A percentile compares a stretch with the other conserved stretches of the same genome.
These are phyloP conservation scores for Candida xiaguanensis DNA, from an alignment of 805 yeast species.

Conservation along the genomic window DNA sequence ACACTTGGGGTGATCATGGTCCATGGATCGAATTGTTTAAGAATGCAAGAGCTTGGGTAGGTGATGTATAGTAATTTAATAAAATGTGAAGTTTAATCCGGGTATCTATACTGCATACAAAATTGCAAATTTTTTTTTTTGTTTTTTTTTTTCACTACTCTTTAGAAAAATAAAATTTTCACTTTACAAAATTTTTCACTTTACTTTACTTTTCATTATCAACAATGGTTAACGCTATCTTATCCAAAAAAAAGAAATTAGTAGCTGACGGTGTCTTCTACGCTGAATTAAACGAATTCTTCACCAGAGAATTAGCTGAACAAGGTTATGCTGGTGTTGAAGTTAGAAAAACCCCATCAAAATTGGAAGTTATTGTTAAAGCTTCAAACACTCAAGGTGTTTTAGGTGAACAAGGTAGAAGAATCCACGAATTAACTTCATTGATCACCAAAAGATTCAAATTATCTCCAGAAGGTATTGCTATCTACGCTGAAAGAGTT, in stretches of 20 bases:
- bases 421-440: constrained; percentile 97
- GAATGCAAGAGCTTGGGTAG: constrained; percentile 93
- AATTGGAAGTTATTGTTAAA: constrained; percentile 97
- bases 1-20: constrained; percentile 76
- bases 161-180: not conserved
- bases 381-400: constrained; percentile 99
- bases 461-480: constrained; percentile 88
- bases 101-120: constrained; percentile 1
- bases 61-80: constrained; percentile 21
- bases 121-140: not conserved
- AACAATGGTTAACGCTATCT: constrained; percentile 44
- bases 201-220: not conserved
- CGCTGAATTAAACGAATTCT: constrained; percentile 99
- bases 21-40: constrained; percentile 95
- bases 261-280: constrained; percentile 99
- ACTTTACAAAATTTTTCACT: constrained; percentile 4
- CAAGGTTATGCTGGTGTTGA: constrained; percentile 99
- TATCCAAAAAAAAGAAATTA: constrained; percentile 96
- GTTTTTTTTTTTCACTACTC: not conserved
- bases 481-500: constrained; percentile 97
- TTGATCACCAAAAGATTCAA: constrained; percentile 98
- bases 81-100: constrained; percentile 1
- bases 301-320: constrained; percentile 99
- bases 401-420: constrained; percentile 99
- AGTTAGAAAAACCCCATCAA: constrained; percentile 97